phyloP scores from a whole-genome alignment of 345 rosid species.

The Tarenaya hassleriana region DNA sequence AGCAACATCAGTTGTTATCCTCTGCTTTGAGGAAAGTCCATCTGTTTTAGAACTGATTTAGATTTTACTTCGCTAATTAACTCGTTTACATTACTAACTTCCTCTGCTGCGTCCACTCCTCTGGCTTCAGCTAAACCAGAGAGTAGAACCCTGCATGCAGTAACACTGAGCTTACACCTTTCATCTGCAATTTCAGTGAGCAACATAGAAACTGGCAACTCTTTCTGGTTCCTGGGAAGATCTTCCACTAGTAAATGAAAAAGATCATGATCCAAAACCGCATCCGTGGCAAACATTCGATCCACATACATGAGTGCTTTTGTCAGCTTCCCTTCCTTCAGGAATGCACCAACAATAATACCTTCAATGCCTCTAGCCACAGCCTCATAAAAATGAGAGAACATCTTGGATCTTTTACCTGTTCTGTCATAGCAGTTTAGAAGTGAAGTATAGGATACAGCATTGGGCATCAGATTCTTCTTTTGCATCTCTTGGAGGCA shows the following conservation, averaged over 20 bases:
- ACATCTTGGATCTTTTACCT: conserved; percentile 43
- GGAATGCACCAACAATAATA: conserved; percentile 42
- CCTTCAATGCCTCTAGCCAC: conserved; percentile 48
- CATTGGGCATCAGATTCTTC: conserved; percentile 43
- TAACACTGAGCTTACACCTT: conserved; percentile 39
- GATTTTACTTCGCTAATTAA: conserved; percentile 14
- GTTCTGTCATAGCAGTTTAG: conserved; percentile 44
- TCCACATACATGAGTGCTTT: conserved; percentile 44
- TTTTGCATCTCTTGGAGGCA: conserved; percentile 49
- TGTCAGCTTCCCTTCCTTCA: conserved; percentile 45
- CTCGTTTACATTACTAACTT: conserved; percentile 32
- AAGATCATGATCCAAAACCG: conserved; percentile 25
- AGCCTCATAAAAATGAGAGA: conserved; percentile 53
- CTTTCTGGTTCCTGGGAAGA: conserved; percentile 20
- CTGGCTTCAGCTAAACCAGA: conserved; percentile 40
- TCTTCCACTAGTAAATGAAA: conserved; percentile 27
- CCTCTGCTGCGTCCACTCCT: conserved; percentile 40
- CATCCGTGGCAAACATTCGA: conserved; percentile 40
- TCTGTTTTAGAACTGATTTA: background rate
- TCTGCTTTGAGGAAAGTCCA: conserved; percentile 20
- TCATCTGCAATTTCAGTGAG: conserved; percentile 35
- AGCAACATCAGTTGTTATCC: conserved; percentile 23
- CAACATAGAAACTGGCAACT: conserved; percentile 20
- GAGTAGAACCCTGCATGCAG: conserved; percentile 43
- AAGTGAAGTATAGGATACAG: conserved; percentile 51